These are phyloP conservation scores for Reutealis trisperma DNA, from an alignment of 345 rosid species.

Conservation along the genomic window DNA sequence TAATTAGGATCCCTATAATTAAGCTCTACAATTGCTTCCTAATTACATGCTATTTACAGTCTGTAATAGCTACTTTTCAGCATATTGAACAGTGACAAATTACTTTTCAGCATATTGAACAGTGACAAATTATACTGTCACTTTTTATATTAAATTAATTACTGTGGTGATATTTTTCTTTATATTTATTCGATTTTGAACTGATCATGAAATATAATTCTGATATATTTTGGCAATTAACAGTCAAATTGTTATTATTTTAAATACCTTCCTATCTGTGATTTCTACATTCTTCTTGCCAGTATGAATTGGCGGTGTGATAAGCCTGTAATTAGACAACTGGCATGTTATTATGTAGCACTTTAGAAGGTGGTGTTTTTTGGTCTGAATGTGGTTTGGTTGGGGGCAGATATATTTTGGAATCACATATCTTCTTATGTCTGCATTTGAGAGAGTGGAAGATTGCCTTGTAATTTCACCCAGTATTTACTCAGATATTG, in stretches of 20 bases:
- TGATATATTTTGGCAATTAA: neutral
- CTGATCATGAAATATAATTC: neutral
- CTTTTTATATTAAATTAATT: neutral
- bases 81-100: no score
- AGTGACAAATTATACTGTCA: neutral
- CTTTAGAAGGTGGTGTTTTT: neutral
- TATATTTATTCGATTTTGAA: no score
- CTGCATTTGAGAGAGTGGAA: no score
- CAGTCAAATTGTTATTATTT: no score
- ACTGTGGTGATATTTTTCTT: neutral
- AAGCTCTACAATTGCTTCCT: no score
- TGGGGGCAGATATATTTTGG: neutral
- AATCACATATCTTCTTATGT: neutral
- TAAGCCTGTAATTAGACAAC: neutral
- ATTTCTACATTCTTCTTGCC: neutral
- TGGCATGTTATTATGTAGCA: neutral
- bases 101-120: neutral
- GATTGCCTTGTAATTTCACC: neutral
- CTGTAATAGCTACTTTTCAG: no score
- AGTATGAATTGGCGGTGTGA: neutral
- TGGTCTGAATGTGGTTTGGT: neutral
- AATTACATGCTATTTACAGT: no score
- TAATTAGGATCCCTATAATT: no score
- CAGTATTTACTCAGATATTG: neutral
- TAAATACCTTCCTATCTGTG: no score